Evolutionary conservation across 495 filamentous ascomycete genomes (phyloP), one percentile per base, ranked within the genome.

Genomic region (Lasiosphaeria miniovina): DNA sequence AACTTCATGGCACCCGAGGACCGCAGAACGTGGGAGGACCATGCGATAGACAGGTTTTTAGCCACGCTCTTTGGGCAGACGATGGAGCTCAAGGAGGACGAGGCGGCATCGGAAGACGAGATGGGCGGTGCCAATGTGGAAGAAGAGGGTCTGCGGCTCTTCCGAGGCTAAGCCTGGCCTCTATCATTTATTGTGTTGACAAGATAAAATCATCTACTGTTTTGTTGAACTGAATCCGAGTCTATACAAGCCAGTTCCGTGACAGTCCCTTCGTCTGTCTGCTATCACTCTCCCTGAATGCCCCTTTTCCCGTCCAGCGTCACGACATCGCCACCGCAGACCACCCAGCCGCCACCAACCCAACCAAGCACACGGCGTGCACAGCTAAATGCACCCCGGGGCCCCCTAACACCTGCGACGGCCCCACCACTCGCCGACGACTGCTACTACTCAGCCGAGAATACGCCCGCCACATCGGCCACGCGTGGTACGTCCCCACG

Each of bases 1-100:
- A 97, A 97, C 75, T 98, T 98, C 69, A 96, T 97, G 93, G 93
- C 91, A 35, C 88, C 93, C 0, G 90, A 96, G 70, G 90, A 96
- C 68, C 76, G 89, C 35, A 81, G 86, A 3, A 69, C 62, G 11
- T 96, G 93, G 93, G 88, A 89, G 52, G 80, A 84, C 54, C 80
- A 84, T 54, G 89, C 91, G 43, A 84, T 90, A 54, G 90, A 91
- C 67, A 84, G 96, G 66, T 86, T 98, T 67, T 97, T 98, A 76
- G 87, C 87, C 36, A 89, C 90, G 36, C 73, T 98, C 68, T 85
- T 98, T 56, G 95, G 94, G 14, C 86, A 88, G 67, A 90, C 86
- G 70, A 77, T 90, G 60, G 77, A 80, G 58, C 73, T 96, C 54
- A 82, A 83, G 32, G 93, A 96, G 70, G 87, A 85, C 0, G 84